Evolutionary conservation across 2,329 filamentous ascomycete genomes (phyloP).

Genomic region (Cordyceps militaris): DNA sequence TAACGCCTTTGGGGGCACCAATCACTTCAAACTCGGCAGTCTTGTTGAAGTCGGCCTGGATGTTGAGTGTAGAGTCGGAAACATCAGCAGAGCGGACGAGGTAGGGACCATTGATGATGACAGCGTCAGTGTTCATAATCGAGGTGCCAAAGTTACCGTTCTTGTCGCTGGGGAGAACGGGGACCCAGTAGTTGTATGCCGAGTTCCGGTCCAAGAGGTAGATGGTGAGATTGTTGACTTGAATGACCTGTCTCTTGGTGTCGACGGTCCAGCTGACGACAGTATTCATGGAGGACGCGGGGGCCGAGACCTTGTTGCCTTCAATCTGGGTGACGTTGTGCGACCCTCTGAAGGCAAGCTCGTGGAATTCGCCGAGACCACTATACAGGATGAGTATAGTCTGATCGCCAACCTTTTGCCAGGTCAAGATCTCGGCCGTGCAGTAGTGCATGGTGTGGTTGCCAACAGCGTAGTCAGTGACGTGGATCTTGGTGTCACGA

Average conservation of each 20-base stretch:
- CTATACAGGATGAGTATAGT: conserved; percentile 56
- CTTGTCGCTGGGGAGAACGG: conserved; percentile 35
- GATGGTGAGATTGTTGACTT: neutral
- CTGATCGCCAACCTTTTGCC: conserved; percentile 52
- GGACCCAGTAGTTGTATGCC: conserved; percentile 58
- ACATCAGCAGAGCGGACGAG: conserved; percentile 51
- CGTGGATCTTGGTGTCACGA: conserved; percentile 56
- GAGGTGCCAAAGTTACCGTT: conserved; percentile 15
- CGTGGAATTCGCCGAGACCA: conserved; percentile 51
- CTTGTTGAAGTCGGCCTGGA: conserved; percentile 63
- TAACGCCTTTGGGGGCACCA: conserved; percentile 44
- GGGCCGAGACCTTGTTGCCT: neutral
- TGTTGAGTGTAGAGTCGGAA: conserved; percentile 43
- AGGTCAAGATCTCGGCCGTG: conserved; percentile 59
- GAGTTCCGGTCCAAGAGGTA: conserved; percentile 42
- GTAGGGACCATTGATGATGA: conserved; percentile 55
- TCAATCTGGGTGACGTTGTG: conserved; percentile 3
- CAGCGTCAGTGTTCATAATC: conserved; percentile 24
- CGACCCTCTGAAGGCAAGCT: conserved; percentile 39
- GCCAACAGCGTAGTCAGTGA: conserved; percentile 56
- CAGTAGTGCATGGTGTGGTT: conserved; percentile 54
- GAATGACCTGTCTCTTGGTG: neutral
- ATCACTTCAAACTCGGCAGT: conserved; percentile 60
- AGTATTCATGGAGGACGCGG: neutral
- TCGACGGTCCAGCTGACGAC: conserved; percentile 8